Base-by-base conservation (phyloP, 768 basidiomycete species). In the Boletus rubropictus region DNA sequence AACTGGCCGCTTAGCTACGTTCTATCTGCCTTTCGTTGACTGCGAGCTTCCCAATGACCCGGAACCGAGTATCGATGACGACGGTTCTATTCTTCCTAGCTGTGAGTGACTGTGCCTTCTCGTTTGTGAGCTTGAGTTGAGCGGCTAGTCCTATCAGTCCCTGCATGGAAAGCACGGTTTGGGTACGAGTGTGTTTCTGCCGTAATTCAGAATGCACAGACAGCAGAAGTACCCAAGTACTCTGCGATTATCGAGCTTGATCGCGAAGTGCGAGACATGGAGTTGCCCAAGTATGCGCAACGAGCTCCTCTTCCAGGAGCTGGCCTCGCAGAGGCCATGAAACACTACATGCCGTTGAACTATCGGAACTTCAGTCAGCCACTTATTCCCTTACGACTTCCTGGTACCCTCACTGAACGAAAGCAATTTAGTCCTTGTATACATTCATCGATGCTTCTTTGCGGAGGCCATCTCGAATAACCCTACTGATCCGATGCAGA, bases 371-470 rank as follows among this genome's bases (percentile, higher is more conserved):
- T 82, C 29, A 80, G 86, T 86, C 20, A 57, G 81, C 58, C 63
- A 3, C 28, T 29, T 17, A 14, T 14, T 7, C 1, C 3, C 39
- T 36, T 44, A 7, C 38, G 10, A 7, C 36, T 21, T 35, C 35
- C 17, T 9, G 22, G 7, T 25, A 18, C 15, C 18, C 20, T 34
- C 33, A 41, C 25, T 24, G 24, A 25, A n/a, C n/a, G 42, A 20
- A 24, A 36, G 31, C 4, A 4, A 24, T 4, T 2, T 47, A 86
- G 84, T 81, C n/a, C 69, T 86, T 27, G 66, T 86, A 8, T 85
- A 85, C 58, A 76, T 86, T 41, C 84, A 86, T 60, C 81, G 86
- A 14, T 80, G 82, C 54, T 87, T 84, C 70, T 86, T 88, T 54
- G 81, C 84, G 4, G 81, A 85, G 58, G 86, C 84, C 3, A 73